These are phyloP conservation scores for Geranium rotundifolium DNA, from an alignment of 345 rosid species.

Conservation along the genomic window DNA sequence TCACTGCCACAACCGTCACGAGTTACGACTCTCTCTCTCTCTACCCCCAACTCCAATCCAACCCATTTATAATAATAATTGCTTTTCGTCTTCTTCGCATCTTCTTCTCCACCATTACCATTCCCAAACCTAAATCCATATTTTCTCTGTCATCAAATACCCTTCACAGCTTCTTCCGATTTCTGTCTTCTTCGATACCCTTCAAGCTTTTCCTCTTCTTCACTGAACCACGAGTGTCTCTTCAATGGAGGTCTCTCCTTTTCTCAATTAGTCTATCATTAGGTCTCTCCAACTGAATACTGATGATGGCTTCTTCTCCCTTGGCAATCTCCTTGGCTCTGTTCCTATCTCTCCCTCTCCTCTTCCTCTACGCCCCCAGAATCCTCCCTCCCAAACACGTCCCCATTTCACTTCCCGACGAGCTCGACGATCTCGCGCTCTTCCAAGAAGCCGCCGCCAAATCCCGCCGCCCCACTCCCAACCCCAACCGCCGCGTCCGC, in stretches of 20 bases:
- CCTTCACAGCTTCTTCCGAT: no score
- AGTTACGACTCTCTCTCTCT: no score
- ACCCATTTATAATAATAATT: no score
- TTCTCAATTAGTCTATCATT: not conserved
- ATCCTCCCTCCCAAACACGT: constrained; percentile 15
- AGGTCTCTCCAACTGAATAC: not conserved
- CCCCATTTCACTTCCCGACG: constrained; percentile 25
- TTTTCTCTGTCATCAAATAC: not conserved
- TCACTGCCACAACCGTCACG: no score
- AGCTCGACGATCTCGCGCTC: constrained; percentile 47
- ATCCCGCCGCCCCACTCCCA: constrained; percentile 3
- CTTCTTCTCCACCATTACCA: not conserved
- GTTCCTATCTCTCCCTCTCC: constrained; percentile 40
- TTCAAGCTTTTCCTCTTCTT: not conserved
- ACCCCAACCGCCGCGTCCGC: constrained; percentile 13
- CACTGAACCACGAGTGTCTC: no score
- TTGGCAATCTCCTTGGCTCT: constrained; percentile 34
- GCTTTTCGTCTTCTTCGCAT: no score
- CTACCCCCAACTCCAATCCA: no score
- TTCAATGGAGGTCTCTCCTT: not conserved
- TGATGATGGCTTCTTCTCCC: constrained; percentile 34
- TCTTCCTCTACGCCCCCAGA: constrained; percentile 32
- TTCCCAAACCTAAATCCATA: not conserved
- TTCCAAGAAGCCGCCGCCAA: constrained; percentile 38
- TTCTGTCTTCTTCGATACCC: not conserved